Base-by-base conservation (phyloP, 768 basidiomycete genomes). In the Auriculariales sp. region DNA sequence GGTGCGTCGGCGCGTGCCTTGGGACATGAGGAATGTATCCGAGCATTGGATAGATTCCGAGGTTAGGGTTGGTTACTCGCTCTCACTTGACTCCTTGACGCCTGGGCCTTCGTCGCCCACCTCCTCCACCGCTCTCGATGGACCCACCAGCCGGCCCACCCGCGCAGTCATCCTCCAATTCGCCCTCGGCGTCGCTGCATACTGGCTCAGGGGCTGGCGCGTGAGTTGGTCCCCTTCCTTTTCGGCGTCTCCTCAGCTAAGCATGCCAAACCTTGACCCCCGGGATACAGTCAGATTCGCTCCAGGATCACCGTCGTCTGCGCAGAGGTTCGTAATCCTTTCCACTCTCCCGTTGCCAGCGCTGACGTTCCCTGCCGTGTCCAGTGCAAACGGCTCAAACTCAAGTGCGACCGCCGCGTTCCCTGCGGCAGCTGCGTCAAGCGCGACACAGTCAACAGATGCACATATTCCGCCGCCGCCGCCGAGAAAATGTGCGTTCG, bases 371-470 rank as follows among this genome's bases (percentile, higher is more conserved):
- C 1, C 4, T 2, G 12, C 12, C 39, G n/a, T 12, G 22, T 1
- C 9, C 59, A 90, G 83, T 91, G 87, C 69, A 90, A 90, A 62
- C 83, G 87, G 3, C 71, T 90, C 48, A 91, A 91, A 57, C 72
- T 90, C 48, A 87, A 81, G 67, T 91, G 87, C 59, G 87, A 90
- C 65, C 69, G 87, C 32, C 74, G 80, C 19, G 77, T 71, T 2
- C 87, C 87, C 0, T 90, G 87, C 55, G 77, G 77, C 0, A 80
- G 79, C 25, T 90, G 88, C 56, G 72, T 77, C 15, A 89, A 89
- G 60, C 80, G 86, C 53, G 81, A 85, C 58, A 85, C 83, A 0
- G 73, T 82, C 10, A 66, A 68, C 3, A 70, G 82, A 56, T 88
- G 85, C 57, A 70, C 81, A 4, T 88, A 88, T 61, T 84, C 85